Conservation (phyloP, 2,329 filamentous ascomycete species). For the Lachnellula suecica region DNA sequence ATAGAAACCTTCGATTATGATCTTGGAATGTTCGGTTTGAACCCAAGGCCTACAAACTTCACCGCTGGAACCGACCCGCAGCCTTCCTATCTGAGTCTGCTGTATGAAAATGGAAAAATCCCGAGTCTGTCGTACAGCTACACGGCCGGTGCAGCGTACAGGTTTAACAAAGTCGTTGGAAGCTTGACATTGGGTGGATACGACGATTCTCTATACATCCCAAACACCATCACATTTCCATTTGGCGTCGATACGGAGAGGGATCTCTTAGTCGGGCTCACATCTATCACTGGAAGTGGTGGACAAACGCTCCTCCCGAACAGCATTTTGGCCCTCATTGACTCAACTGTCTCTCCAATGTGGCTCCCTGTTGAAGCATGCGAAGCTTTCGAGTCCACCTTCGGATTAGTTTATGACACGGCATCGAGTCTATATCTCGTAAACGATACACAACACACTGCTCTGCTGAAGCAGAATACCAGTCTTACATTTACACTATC, state of each 20-base stretch:
- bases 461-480: constrained; percentile 27
- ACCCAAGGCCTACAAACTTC: constrained; percentile 38
- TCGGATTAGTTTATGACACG: constrained; percentile 35
- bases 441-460: constrained; percentile 22
- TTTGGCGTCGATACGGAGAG: constrained; percentile 38
- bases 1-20: constrained; percentile 15
- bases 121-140: constrained; percentile 42
- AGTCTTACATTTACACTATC: constrained; percentile 35
- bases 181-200: constrained; percentile 41
- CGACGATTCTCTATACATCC: constrained; percentile 37
- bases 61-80: constrained; percentile 35
- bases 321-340: constrained; percentile 32
- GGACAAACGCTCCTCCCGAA: constrained; percentile 24
- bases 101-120: constrained; percentile 36
- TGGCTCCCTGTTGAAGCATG: constrained; percentile 37
- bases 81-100: constrained; percentile 35
- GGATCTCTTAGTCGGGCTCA: constrained; percentile 37
- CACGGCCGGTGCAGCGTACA: constrained; percentile 41
- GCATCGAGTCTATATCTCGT: constrained; percentile 34
- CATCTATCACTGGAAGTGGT: constrained; percentile 30
- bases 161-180: constrained; percentile 34
- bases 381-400: constrained; percentile 32
- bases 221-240: constrained; percentile 36
- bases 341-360: constrained; percentile 38
- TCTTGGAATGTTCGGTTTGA: constrained; percentile 38